Evolutionary conservation across 2,329 filamentous ascomycete genomes (phyloP).

Genomic region (Penicillium rolfsii): DNA sequence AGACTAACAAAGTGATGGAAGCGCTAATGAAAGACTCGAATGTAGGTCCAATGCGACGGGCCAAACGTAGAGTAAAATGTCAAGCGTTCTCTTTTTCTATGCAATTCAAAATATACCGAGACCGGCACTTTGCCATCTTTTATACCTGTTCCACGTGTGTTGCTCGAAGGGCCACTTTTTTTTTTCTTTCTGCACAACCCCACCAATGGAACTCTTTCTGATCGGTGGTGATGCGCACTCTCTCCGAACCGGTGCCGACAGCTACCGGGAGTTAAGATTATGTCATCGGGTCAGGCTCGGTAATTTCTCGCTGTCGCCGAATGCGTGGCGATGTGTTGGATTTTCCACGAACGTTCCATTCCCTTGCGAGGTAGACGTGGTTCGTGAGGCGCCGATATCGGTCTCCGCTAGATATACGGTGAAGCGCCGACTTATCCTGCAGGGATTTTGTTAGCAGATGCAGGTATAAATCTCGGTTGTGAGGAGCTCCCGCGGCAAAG

Average conservation of each 20-base stretch:
- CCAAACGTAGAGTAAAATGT: neutral
- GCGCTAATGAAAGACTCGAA: neutral
- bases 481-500: neutral
- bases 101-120: neutral
- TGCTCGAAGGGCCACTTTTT: conserved; percentile 13
- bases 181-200: conserved; percentile 18
- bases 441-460: neutral
- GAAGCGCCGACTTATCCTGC: neutral
- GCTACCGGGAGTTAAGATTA: conserved; percentile 20
- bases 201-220: conserved; percentile 12
- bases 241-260: conserved; percentile 22
- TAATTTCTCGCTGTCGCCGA: conserved; percentile 14
- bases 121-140: neutral
- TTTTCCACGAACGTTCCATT: neutral
- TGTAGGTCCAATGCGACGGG: too few relatives aligned
- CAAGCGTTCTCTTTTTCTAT: neutral
- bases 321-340: neutral
- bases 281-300: conserved; percentile 18
- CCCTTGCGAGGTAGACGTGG: neutral
- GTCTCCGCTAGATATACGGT: neutral
- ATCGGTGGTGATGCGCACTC: conserved; percentile 20
- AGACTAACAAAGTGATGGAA: neutral
- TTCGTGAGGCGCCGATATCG: neutral
- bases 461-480: neutral
- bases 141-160: conserved; percentile 14